Evolutionary conservation across 2,329 filamentous ascomycete genomes (phyloP).

Genomic region (Metarhizium anisopliae): DNA sequence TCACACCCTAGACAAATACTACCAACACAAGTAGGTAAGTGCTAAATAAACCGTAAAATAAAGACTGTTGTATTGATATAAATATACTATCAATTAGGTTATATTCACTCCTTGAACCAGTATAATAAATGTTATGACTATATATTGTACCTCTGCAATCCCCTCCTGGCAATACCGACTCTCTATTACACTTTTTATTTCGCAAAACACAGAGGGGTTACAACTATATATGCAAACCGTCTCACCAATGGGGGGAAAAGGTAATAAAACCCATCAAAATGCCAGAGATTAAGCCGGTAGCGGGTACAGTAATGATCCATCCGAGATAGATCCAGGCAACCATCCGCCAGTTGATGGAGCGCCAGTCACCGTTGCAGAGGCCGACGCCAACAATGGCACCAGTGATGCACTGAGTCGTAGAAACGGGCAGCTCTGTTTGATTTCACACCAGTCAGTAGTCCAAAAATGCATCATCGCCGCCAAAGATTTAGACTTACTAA

Average conservation of each 20-base stretch:
- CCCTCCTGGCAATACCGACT: too few species aligned
- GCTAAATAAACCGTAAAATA: too few species aligned
- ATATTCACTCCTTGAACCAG: too few species aligned
- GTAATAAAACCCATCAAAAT: slow-evolving; percentile 54
- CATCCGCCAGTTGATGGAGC: slow-evolving; percentile 55
- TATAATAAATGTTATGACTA: too few species aligned
- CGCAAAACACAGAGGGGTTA: too few species aligned
- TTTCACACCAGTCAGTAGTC: too few species aligned
- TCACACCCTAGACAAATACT: too few species aligned
- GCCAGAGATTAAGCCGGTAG: slow-evolving; percentile 47
- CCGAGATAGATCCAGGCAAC: slow-evolving; percentile 49
- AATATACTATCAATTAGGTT: too few species aligned
- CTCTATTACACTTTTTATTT: too few species aligned
- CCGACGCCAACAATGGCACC: slow-evolving; percentile 55
- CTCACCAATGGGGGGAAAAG: slow-evolving; percentile 45
- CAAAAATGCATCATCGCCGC: slow-evolving; percentile 5
- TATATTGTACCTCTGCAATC: too few species aligned
- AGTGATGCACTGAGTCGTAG: slow-evolving; percentile 56
- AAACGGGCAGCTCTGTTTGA: slow-evolving; percentile 45
- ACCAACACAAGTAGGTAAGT: too few species aligned
- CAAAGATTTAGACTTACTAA: slow-evolving; percentile 26
- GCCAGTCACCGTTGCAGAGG: slow-evolving; percentile 48
- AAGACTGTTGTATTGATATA: too few species aligned
- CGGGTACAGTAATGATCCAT: slow-evolving; percentile 53
- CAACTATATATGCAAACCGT: background rate